phyloP scores from a whole-genome alignment of 2,329 filamentous ascomycete species.

The Sclerotinia borealis region DNA sequence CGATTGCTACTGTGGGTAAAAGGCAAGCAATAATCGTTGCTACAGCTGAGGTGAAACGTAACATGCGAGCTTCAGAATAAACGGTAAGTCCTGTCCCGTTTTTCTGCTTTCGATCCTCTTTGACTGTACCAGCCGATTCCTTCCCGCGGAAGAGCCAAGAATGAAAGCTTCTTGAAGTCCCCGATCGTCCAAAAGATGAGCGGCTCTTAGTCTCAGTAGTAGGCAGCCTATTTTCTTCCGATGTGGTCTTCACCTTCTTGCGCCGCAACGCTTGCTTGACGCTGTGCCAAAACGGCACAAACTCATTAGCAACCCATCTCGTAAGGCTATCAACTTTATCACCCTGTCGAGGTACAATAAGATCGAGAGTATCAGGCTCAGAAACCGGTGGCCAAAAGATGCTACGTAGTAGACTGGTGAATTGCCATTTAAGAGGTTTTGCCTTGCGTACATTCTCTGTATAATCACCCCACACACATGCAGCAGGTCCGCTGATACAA shows the following conservation, averaged over 20 bases:
- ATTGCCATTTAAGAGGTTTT: background rate
- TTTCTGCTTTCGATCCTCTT: background rate
- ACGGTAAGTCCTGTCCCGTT: background rate
- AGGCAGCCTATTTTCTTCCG: background rate
- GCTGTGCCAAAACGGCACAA: constrained; percentile 15
- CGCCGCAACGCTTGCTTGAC: background rate
- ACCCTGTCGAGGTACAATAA: constrained; percentile 14
- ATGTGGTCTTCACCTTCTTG: background rate
- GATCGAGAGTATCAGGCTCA: constrained; percentile 7
- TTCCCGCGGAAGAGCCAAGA: background rate
- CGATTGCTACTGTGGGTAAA: constrained; percentile 19
- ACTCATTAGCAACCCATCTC: constrained; percentile 17
- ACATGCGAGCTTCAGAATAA: constrained; percentile 2
- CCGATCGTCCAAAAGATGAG: background rate
- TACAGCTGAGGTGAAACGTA: constrained; percentile 15
- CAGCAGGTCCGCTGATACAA: constrained; percentile 8
- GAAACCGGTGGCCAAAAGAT: background rate
- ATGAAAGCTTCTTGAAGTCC: background rate
- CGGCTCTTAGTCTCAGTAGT: background rate
- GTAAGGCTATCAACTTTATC: constrained; percentile 16
- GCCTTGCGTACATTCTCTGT: background rate
- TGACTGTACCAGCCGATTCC: background rate
- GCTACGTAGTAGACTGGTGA: constrained; percentile 8
- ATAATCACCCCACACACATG: constrained; percentile 8
- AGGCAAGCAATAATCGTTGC: constrained; percentile 21